phyloP scores from a whole-genome alignment of 192 early-diverging fungal genomes.

The Piromyces sp. region DNA sequence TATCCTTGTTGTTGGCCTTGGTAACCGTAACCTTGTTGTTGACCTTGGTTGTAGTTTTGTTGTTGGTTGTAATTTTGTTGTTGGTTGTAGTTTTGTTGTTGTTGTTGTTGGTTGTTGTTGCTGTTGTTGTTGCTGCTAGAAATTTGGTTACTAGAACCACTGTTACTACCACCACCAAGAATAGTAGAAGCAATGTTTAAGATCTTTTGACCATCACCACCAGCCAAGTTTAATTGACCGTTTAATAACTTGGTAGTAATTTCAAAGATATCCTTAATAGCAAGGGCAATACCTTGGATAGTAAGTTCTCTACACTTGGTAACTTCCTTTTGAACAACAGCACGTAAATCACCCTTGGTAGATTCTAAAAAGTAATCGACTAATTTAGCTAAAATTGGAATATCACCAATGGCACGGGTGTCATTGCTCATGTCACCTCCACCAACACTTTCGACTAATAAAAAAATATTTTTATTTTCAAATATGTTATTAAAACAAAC shows the following conservation, averaged over 20 bases:
- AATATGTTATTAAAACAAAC: too few species aligned
- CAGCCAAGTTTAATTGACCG: not conserved
- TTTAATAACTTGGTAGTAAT: not conserved
- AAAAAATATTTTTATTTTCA: too few species aligned
- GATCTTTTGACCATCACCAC: not conserved
- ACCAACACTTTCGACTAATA: not conserved
- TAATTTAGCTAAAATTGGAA: not conserved
- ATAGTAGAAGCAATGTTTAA: not conserved
- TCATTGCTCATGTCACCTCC: not conserved
- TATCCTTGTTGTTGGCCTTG: not conserved
- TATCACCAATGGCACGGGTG: not conserved
- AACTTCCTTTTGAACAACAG: not conserved
- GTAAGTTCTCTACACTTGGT: not conserved
- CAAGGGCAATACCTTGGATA: not conserved
- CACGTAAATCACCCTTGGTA: not conserved
- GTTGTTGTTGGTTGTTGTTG: not conserved
- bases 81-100: not conserved
- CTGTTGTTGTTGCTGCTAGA: too few species aligned
- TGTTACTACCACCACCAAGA: not conserved
- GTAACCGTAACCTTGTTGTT: not conserved
- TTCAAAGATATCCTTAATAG: not conserved
- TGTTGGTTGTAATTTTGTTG: not conserved
- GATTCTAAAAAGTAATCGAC: not conserved
- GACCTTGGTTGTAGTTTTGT: not conserved
- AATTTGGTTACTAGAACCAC: too few species aligned